These are phyloP conservation scores for Musa troglodytarum DNA, from an alignment of 176 grass and related monocot genomes.

Conservation along the genomic window DNA sequence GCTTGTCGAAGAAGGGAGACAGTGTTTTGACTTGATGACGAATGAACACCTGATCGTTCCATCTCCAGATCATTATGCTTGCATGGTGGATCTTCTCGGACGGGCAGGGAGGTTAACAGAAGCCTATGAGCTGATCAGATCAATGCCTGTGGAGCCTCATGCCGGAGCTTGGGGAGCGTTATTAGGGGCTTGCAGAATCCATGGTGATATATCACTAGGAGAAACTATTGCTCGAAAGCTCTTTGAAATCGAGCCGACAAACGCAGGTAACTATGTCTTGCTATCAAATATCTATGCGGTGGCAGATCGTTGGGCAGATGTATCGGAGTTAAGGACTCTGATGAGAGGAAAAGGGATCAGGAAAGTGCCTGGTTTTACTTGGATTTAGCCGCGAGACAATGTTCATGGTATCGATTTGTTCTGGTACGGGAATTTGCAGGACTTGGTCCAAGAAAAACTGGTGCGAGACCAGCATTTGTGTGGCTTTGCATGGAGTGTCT, in stretches of 20 bases:
- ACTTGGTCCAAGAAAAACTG: background rate
- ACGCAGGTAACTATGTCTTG: conserved; percentile 83
- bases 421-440: background rate
- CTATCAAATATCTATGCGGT: conserved; percentile 90
- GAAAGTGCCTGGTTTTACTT: conserved; percentile 57
- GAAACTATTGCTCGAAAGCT: conserved; percentile 64
- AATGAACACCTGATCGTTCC: conserved; percentile 52
- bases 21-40: conserved; percentile 62
- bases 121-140: conserved; percentile 61
- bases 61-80: conserved; percentile 69
- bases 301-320: conserved; percentile 70
- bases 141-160: conserved; percentile 59
- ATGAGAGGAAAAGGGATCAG: conserved; percentile 62
- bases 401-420: background rate
- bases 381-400: conserved; percentile 37
- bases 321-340: conserved; percentile 55
- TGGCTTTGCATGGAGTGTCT: background rate
- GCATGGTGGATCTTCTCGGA: conserved; percentile 76
- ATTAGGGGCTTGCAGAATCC: conserved; percentile 55
- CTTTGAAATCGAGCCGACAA: conserved; percentile 73
- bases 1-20: conserved; percentile 74
- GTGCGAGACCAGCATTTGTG: background rate
- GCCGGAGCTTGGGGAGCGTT: conserved; percentile 87
- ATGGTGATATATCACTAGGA: conserved; percentile 61
- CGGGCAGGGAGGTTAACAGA: conserved; percentile 53